phyloP scores from a whole-genome alignment of 345 rosid genomes.

The Stellera chamaejasme region DNA sequence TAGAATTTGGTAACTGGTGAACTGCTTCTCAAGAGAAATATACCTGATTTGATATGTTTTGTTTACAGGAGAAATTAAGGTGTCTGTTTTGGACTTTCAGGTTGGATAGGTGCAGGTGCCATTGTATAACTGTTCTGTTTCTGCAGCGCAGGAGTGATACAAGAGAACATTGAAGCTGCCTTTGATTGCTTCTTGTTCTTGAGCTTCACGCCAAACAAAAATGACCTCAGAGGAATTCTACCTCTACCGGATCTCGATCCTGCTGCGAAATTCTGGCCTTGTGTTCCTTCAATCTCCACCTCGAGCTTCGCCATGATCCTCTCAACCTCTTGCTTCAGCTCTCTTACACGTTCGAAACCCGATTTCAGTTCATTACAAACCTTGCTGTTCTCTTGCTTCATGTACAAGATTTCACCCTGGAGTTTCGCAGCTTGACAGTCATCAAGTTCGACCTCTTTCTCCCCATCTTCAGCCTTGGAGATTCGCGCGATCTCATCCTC shows the following conservation, averaged over 20 bases:
- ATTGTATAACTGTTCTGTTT: constrained; percentile 32
- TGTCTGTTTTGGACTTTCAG: constrained; percentile 8
- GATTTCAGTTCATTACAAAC: constrained; percentile 47
- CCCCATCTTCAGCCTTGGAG: constrained; percentile 16
- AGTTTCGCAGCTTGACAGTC: constrained; percentile 70
- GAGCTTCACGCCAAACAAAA: constrained; percentile 82
- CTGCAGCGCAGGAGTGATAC: constrained; percentile 45
- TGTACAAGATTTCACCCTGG: constrained; percentile 78
- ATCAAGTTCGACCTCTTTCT: constrained; percentile 32
- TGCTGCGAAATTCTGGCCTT: constrained; percentile 2
- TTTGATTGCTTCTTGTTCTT: constrained; percentile 44
- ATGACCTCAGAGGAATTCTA: constrained; percentile 68
- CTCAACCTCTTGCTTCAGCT: constrained; percentile 44
- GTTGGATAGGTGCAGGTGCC: constrained; percentile 4
- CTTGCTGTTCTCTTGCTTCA: constrained; percentile 83
- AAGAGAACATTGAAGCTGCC: constrained; percentile 46
- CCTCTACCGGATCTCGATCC: constrained; percentile 18
- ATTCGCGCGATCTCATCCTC: constrained; percentile 58
- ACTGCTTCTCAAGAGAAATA: no score
- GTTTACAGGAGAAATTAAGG: neutral
- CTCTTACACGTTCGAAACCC: constrained; percentile 43
- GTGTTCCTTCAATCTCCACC: constrained; percentile 31
- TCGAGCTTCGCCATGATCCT: constrained; percentile 37
- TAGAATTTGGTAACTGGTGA: no score
- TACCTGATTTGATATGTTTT: no score